These are phyloP conservation scores for Neckera pumila DNA, from an alignment of 225 moss, liverwort and hornwort genomes.

Conservation along the genomic window DNA sequence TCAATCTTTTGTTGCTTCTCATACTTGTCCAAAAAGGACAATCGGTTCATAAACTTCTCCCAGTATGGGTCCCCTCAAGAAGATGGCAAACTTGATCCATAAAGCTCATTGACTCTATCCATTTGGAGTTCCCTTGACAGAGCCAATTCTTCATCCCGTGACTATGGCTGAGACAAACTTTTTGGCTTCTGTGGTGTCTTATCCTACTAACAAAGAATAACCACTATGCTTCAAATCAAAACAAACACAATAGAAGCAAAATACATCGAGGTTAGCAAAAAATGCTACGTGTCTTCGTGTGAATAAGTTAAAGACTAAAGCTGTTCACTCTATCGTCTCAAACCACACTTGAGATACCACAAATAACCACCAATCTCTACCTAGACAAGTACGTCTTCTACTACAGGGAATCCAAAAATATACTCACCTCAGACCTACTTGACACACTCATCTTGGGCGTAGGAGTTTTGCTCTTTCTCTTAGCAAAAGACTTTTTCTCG, in stretches of 20 bases:
- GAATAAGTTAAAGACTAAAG: not conserved
- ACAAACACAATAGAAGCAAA: not conserved
- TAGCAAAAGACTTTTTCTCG: slow-evolving; percentile 1
- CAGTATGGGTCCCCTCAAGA: slow-evolving; percentile 22
- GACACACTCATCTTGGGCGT: slow-evolving; percentile 1
- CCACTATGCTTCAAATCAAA: not conserved
- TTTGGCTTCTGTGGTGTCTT: slow-evolving; percentile 11
- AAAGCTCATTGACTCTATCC: not conserved
- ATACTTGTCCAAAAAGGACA: slow-evolving; percentile 34
- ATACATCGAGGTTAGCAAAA: not conserved
- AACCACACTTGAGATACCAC: not conserved
- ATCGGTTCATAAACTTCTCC: slow-evolving; percentile 12
- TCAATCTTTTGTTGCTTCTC: slow-evolving; percentile 10
- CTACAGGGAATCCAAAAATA: not conserved
- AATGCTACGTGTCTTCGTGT: not conserved
- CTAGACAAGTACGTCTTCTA: not conserved
- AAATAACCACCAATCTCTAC: not conserved
- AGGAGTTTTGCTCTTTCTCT: slow-evolving; percentile 11
- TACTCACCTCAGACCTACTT: slow-evolving; percentile 13
- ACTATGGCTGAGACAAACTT: slow-evolving; percentile 16
- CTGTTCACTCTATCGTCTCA: not conserved
- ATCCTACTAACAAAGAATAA: slow-evolving; percentile 1
- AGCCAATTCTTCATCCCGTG: slow-evolving; percentile 13
- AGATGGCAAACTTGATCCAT: slow-evolving; percentile 14
- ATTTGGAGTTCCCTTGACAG: slow-evolving; percentile 26